These are phyloP conservation scores for Pyrus bretschneideri DNA, from an alignment of 306 rosid genomes.

Conservation along the genomic window DNA sequence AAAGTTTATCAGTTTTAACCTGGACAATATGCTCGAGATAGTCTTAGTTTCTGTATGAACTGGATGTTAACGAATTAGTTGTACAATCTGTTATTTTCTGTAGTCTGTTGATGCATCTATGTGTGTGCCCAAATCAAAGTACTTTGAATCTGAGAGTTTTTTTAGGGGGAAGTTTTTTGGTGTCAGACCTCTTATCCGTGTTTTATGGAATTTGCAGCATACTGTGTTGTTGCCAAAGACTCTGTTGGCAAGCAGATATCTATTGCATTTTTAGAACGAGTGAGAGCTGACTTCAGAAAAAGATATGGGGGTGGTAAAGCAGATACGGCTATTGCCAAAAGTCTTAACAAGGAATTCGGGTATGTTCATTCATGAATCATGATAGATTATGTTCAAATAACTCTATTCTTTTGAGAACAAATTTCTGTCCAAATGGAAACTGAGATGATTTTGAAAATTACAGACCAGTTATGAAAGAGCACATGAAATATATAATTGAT, in stretches of 20 bases:
- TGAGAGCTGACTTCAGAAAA: constrained; percentile 73
- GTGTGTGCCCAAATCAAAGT: neutral
- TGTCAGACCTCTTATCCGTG: neutral
- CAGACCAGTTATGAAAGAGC: constrained; percentile 88
- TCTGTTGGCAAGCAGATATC: constrained; percentile 82
- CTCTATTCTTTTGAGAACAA: constrained; percentile 3
- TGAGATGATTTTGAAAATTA: constrained; percentile 19
- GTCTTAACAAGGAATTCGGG: constrained; percentile 98
- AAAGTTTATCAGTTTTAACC: neutral
- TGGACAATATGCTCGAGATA: neutral
- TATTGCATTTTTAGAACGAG: constrained; percentile 77
- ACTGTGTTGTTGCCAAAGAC: constrained; percentile 93
- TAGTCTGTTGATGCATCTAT: neutral
- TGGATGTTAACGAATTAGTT: neutral
- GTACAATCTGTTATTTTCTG: neutral
- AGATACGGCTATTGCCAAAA: constrained; percentile 70
- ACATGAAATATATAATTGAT: constrained; percentile 83
- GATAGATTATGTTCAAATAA: neutral
- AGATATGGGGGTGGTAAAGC: constrained; percentile 96
- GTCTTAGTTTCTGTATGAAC: neutral
- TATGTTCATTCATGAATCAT: constrained; percentile 25
- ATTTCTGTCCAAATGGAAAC: neutral
- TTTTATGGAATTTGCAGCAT: constrained; percentile 55
- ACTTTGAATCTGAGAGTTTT: neutral
- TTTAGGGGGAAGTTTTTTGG: neutral